Evolutionary conservation across 2,329 filamentous ascomycete genomes (phyloP), one percentile per base, ranked within the genome.

Genomic region (Bipolaris bicolor): DNA sequence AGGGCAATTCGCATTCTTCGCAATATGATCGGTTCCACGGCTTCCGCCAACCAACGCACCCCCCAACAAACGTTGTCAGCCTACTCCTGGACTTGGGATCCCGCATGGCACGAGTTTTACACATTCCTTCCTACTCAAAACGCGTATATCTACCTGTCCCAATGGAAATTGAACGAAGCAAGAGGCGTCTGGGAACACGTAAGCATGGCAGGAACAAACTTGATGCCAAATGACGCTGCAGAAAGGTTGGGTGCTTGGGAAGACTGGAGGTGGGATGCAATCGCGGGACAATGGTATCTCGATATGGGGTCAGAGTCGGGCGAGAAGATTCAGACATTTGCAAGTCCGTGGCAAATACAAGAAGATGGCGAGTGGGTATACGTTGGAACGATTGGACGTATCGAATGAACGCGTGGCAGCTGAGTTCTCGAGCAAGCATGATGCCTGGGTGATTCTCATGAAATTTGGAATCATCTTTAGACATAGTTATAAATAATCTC

Each of bases 181-280:
- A 52, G 48, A 5, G 48, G 52, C 3, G 44, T 57, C 5, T 66
- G 64, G 64, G 57, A 57, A 20, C 57, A 63, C 16, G 51, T 57
- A 10, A 57, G 47, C 47, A 56, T 55, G 49, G 45, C 49, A 9
- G 29, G 36, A 16, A 36, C 18, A 2, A 53, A 48, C 15, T 4
- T 60, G 33, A 34, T n/a, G 26, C 60, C 60, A 29, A 55, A 65
- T 13, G 31, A 16, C 15, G 60, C 55, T 7, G 55, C 43, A 29
- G 57, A 56, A 22, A 26, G 49, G 39, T 39, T 68, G 10, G 64
- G 62, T 10, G 51, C 57, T 26, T 68, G 65, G 64, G 60, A 66
- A 47, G 65, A 68, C 22, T 68, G 65, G 65, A 18, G 16, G 1
- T 66, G 64, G 62, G 59, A 68, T 55, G 33, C 58, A n/a, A 22